These are phyloP conservation scores for Byssochlamys sp. DNA, from an alignment of 2,329 filamentous ascomycete species.

Conservation along the genomic window DNA sequence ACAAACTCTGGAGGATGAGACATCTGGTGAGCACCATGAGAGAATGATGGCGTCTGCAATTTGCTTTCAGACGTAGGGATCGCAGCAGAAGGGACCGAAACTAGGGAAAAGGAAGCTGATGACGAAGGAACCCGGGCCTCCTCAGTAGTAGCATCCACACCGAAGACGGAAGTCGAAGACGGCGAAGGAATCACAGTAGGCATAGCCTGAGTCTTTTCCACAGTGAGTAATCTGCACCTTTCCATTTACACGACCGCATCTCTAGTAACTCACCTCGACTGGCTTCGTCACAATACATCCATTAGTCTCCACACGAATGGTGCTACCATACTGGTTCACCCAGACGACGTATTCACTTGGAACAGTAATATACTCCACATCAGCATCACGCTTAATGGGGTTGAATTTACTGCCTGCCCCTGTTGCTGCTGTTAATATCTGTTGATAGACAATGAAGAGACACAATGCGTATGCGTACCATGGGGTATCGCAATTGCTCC, in stretches of 20 bases:
- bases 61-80: background rate
- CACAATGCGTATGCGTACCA: background rate
- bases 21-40: background rate
- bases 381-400: background rate
- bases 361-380: background rate
- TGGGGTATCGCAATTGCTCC: background rate
- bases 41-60: background rate
- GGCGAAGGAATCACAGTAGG: background rate
- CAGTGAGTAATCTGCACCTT: background rate
- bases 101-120: background rate
- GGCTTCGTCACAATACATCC: background rate
- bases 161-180: background rate
- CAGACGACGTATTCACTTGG: constrained; percentile 6
- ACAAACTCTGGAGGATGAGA: background rate
- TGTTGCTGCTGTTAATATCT: background rate
- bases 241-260: background rate
- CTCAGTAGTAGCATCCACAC: background rate
- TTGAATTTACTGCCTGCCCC: background rate
- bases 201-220: background rate
- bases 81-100: background rate
- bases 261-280: background rate
- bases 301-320: constrained; percentile 1
- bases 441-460: background rate
- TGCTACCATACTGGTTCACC: constrained; percentile 4
- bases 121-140: background rate